Base-by-base conservation (phyloP, 2,329 filamentous ascomycete species). In the Sclerotinia borealis region DNA sequence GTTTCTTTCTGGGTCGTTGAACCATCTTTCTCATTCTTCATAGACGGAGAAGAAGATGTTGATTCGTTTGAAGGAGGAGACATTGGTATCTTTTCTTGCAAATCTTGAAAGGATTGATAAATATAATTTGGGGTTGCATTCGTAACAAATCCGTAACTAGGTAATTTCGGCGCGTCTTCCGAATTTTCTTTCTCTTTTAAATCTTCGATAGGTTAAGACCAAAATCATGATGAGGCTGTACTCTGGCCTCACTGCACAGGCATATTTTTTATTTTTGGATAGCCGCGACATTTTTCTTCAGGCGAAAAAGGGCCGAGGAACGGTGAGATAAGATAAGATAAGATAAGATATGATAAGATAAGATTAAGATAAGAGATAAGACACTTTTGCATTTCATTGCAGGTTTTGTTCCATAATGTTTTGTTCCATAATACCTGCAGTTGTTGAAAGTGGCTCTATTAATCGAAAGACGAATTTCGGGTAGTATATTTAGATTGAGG, bases 241-340 rank as follows among this genome's bases (percentile, higher is more conserved):
- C 34, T 34, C 27, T 48, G 39, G 29, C 55, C 41, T 59, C n/a
- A 48, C 29, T 13, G 37, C 39, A 22, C 27, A n/a, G 36, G 36
- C 25, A 5, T 39, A 43, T 36, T 37, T 62, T 29, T 62, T 19
- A 47, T 25, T 36, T 36, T 34, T 36, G 8, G n/a, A 6, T 25
- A 39, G 25, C 19, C 29, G 17, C 15, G 15, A n/a, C n/a, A 19
- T 19, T 47, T 25, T 13, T 43, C 5, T 39, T 13, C 34, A 43
- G 37, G 36, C 52, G 52, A n/a, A 52, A 50, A 61, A 61, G 59
- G 59, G 39, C 59, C 49, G 59, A 61, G 37, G 49, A 48, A 61
- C 27, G n/a, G 47, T 19, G 45, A 22, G 19, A 17, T 55, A 3
- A 17, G 15, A 17, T n/a, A n/a, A 27, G 52, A 36, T 41, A 55